Base-by-base conservation (phyloP, 1,284 basidiomycete species). In the Tilletia horrida region DNA sequence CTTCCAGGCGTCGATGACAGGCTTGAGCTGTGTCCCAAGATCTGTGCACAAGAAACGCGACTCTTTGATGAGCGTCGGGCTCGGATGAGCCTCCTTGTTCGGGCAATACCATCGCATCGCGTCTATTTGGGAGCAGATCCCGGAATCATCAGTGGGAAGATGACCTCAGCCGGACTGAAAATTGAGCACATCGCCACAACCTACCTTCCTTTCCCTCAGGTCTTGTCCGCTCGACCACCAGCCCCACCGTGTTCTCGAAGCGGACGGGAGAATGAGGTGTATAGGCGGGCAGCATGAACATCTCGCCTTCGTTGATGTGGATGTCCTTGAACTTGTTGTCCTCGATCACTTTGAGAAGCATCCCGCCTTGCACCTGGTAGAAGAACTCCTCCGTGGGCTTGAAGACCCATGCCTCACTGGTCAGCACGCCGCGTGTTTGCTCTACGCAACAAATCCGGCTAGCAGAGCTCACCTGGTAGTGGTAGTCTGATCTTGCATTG, bases 221-320 rank as follows among this genome's bases (percentile, higher is more conserved):
- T 55, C 95, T 85, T 47, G 90, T 88, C n/a, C 92, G 87, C 83
- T 98, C 95, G 62, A 97, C 85, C 6, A 97, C 95, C n/a, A 97
- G 85, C 1, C 95, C 94, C 63, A 97, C 89, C 0, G 95, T 97
- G 82, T 97, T 85, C 1, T 89, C 88, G 72, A 90, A 94, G 11
- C 95, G 88, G 29, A 93, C 89, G 8, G 95, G 95, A 75, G 94
- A 95, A 84, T 97, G 95, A 0, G 94, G 93, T 0, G 91, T 95
- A 82, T 97, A 93, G 1, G 89, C 90, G 61, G 93, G 93, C 23
- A 97, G 85, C 74, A 97, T 82, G 82, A 95, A 97, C 92, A 97
- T 96, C 74, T 94, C 92, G 50, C 94, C 94, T 83, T 98, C 93
- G 69, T 88, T 89, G 76, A 97, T 96, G 29, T 85, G 84, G 45